Evolutionary conservation across 2,329 filamentous ascomycete species (phyloP).

Genomic region (Apiospora pterosperma): DNA sequence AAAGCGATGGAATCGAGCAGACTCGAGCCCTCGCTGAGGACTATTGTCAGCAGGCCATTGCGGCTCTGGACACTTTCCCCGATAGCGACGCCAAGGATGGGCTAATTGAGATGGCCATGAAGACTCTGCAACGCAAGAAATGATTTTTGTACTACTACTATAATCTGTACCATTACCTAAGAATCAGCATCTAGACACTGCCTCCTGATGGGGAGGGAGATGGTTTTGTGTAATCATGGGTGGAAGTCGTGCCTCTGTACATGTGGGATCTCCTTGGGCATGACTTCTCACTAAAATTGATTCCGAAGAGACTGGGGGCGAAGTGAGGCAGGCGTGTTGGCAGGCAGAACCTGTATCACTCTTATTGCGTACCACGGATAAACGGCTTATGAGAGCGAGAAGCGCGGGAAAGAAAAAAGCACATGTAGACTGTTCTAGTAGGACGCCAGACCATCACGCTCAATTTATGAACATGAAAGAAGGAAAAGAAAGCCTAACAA

Average conservation of each 20-base stretch:
- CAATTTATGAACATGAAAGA: not conserved
- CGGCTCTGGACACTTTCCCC: slow-evolving; percentile 80
- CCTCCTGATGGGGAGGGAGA: not conserved
- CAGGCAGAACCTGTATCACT: not conserved
- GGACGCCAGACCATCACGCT: not conserved
- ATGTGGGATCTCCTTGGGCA: not conserved
- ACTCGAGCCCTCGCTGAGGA: slow-evolving; percentile 87
- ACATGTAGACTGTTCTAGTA: not conserved
- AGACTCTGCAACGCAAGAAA: slow-evolving; percentile 85
- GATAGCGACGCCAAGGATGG: slow-evolving; percentile 94
- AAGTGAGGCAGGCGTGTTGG: not conserved
- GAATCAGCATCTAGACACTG: not conserved
- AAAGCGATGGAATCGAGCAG: slow-evolving; percentile 86
- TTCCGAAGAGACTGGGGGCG: not conserved
- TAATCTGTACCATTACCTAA: not conserved
- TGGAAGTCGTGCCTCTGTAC: not conserved
- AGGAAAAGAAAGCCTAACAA: too few species aligned
- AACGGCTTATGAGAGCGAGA: not conserved
- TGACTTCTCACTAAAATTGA: not conserved
- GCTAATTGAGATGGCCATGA: slow-evolving; percentile 88
- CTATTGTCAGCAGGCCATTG: slow-evolving; percentile 83
- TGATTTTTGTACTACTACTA: slow-evolving; percentile 35
- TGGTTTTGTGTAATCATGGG: not conserved
- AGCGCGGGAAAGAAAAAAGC: not conserved
- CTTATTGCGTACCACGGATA: not conserved